Evolutionary conservation across 2,329 filamentous ascomycete species (phyloP), one percentile per base, ranked within the genome.

Genomic region (Beauveria australis): DNA sequence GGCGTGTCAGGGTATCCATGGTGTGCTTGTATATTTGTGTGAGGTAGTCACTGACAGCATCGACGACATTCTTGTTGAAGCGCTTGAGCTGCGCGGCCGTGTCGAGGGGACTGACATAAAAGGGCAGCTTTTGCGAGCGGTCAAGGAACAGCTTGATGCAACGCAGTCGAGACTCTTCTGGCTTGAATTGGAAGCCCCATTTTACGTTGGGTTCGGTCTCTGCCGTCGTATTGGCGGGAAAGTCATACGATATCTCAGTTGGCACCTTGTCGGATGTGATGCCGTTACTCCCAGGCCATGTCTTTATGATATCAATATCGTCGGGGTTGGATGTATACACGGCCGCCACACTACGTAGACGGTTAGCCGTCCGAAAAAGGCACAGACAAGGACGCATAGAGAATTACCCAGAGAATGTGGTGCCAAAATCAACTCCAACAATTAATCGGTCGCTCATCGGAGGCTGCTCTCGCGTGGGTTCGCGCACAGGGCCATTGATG

Each of bases 211-310:
- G 79, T 8, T 75, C 71, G 1, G 76, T 70, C n/a, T 71, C 77
- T 22, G 68, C 62, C 2, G 66, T 43, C 8, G 67, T 64, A 57
- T 68, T 67, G 61, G 69, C 51, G 12, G 69, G 58, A 37, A 76
- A 72, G 62, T 81, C 79, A 66, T 85, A 85, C 65, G 88, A 87
- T 59, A 92, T 87, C 72, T 92, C 89, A 16, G 89, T 91, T 1
- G 89, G 89, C 2, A 92, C 89, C 77, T 93, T 93, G 77, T 93
- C 89, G 41, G 88, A 91, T n/a, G 89, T 92, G 74, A 92, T 91
- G 67, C 89, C 89, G 69, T 92, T 92, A 30, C 88, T 88, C 28
- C 89, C 89, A 0, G 89, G 89, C 89, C 89, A 93, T 16, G 84
- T 88, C 76, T 91, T 92, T 76, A 92, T 91, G 67, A 92, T 90